Conservation (phyloP, 768 basidiomycete species). For the Psilocybe sp. region DNA sequence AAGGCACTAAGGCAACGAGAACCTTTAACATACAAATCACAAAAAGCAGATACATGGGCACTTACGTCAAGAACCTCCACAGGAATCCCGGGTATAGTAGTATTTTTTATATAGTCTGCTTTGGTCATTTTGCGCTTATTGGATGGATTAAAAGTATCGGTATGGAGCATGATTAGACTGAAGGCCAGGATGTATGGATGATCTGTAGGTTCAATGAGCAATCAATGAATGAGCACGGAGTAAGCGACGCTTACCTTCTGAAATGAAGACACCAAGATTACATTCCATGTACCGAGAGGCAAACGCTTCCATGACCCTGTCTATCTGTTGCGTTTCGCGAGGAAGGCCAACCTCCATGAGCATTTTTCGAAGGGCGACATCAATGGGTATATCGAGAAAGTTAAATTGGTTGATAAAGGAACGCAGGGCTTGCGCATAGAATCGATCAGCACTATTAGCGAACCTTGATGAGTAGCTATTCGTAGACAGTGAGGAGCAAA, state of each 20-base stretch:
- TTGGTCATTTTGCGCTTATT: slow-evolving; percentile 99
- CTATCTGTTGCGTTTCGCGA: slow-evolving; percentile 97
- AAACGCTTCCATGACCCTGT: slow-evolving; percentile 95
- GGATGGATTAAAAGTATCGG: slow-evolving; percentile 96
- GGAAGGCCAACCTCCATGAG: slow-evolving; percentile 92
- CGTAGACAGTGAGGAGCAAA: not conserved
- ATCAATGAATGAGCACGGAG: not conserved
- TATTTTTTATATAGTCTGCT: slow-evolving; percentile 91
- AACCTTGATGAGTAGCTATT: slow-evolving; percentile 5
- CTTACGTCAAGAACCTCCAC: slow-evolving; percentile 85
- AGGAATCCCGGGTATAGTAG: slow-evolving; percentile 78
- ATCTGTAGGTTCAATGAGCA: slow-evolving; percentile 44
- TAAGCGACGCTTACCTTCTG: slow-evolving; percentile 45
- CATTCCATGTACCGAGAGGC: slow-evolving; percentile 79
- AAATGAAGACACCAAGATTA: slow-evolving; percentile 77
- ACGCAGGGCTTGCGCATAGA: slow-evolving; percentile 67
- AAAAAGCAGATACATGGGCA: not conserved
- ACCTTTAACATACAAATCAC: not conserved
- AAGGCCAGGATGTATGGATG: slow-evolving; percentile 96
- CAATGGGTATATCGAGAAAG: slow-evolving; percentile 79
- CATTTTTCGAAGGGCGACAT: slow-evolving; percentile 85
- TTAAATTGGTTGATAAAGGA: slow-evolving; percentile 75
- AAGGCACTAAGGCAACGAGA: slow-evolving; percentile 62
- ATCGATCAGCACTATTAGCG: slow-evolving; percentile 58
- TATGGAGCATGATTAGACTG: slow-evolving; percentile 98